Evolutionary conservation across 208 protist species (phyloP).

Genomic region (Acanthamoeba castellanii): DNA sequence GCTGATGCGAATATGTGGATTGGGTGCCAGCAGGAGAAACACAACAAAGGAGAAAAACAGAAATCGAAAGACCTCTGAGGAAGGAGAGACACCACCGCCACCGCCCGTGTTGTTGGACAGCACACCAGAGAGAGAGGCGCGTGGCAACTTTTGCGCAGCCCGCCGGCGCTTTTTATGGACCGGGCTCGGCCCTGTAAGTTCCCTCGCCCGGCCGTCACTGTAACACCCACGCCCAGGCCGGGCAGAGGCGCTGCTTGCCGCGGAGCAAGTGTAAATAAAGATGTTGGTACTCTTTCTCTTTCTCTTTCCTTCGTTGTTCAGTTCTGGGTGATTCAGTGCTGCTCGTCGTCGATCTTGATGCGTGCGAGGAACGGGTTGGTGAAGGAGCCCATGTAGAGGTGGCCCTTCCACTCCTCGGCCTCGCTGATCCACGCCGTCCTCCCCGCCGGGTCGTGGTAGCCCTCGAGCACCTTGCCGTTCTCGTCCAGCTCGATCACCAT

Average conservation of each 20-base stretch:
- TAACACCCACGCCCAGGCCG: too few species aligned
- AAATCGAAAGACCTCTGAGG: neutral
- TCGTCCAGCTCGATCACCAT: conserved; percentile 50
- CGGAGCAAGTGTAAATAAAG: too few species aligned
- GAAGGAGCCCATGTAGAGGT: conserved; percentile 64
- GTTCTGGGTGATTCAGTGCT: neutral
- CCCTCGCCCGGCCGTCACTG: too few species aligned
- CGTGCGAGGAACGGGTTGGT: conserved; percentile 49
- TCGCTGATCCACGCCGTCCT: conserved; percentile 47
- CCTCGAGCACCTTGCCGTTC: conserved; percentile 28
- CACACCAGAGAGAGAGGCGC: too few species aligned
- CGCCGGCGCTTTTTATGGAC: too few species aligned
- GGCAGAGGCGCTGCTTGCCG: too few species aligned
- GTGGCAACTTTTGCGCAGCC: too few species aligned
- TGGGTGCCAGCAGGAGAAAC: neutral
- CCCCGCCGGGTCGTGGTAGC: conserved; percentile 39
- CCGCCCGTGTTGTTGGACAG: too few species aligned
- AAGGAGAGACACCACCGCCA: neutral
- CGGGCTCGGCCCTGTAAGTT: too few species aligned
- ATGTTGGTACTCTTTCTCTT: too few species aligned
- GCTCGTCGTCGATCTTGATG: neutral
- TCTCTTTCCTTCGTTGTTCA: too few species aligned
- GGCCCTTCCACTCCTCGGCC: conserved; percentile 55
- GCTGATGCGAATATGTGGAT: neutral
- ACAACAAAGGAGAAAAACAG: neutral